A percentile compares a stretch with the other conserved stretches of the same genome.
Conservation (phyloP, 2,329 filamentous ascomycete genomes). For the Alternaria ventricosa region DNA sequence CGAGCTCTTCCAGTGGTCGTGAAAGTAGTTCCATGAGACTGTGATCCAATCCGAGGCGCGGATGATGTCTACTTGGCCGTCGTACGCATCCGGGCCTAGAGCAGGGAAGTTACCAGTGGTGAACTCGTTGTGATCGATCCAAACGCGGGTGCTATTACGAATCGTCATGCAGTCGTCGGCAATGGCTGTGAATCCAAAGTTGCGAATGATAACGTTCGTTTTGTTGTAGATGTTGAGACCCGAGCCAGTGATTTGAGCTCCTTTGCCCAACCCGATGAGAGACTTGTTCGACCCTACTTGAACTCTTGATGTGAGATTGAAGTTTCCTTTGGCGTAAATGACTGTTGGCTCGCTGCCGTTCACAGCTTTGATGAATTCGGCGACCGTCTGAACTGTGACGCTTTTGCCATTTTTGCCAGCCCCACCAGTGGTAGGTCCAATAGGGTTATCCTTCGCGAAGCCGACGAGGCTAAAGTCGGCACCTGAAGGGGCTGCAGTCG, state of each 20-base stretch:
- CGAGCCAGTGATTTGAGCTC: slow-evolving; percentile 51
- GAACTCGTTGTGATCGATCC: slow-evolving; percentile 73
- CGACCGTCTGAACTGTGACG: slow-evolving; percentile 37
- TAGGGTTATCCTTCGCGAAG: slow-evolving; percentile 43
- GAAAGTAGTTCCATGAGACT: slow-evolving; percentile 59
- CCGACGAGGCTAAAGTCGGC: slow-evolving; percentile 39
- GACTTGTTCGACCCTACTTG: slow-evolving; percentile 55
- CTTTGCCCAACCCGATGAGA: slow-evolving; percentile 50
- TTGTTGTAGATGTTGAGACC: slow-evolving; percentile 61
- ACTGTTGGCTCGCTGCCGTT: slow-evolving; percentile 38
- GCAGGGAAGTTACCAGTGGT: slow-evolving; percentile 61
- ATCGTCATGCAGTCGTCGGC: slow-evolving; percentile 67
- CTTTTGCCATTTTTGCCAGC: slow-evolving; percentile 35
- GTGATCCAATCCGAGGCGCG: slow-evolving; percentile 69
- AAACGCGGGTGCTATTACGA: slow-evolving; percentile 61
- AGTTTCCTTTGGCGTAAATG: slow-evolving; percentile 54
- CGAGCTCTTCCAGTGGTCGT: slow-evolving; percentile 68
- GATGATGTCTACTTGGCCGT: slow-evolving; percentile 69
- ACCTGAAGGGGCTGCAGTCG: slow-evolving; percentile 26
- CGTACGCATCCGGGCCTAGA: slow-evolving; percentile 69
- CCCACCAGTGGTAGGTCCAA: slow-evolving; percentile 43
- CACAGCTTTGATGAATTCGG: slow-evolving; percentile 36
- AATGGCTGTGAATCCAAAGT: slow-evolving; percentile 67
- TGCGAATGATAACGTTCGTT: slow-evolving; percentile 68
- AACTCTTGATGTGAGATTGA: slow-evolving; percentile 53